Percentiles rank a stretch among this genome's conserved stretches.
Conservation (phyloP, 805 yeast genomes). For the Pichia pseudocactophila region DNA sequence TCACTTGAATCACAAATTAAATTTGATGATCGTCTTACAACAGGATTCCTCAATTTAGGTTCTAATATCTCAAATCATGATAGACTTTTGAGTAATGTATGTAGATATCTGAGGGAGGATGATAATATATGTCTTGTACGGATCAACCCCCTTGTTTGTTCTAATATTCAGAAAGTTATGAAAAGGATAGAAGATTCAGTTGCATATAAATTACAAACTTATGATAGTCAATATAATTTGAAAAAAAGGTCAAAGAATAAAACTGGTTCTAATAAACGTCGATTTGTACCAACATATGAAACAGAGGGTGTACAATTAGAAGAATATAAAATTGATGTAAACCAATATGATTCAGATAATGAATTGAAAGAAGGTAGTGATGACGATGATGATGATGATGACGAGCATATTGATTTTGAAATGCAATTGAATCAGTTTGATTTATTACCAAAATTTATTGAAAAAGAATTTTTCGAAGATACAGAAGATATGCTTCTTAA, state of each 20-base stretch:
- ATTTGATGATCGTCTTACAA: slow-evolving; percentile 25
- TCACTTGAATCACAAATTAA: slow-evolving; percentile 11
- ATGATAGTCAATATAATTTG: neutral
- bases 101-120: slow-evolving; percentile 15
- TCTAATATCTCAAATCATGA: slow-evolving; percentile 35
- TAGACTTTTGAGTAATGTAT: slow-evolving; percentile 25
- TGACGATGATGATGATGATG: slow-evolving; percentile 11
- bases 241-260: neutral
- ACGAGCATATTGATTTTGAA: slow-evolving; percentile 5
- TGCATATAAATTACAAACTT: slow-evolving; percentile 3
- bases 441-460: slow-evolving; percentile 5
- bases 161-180: slow-evolving; percentile 9
- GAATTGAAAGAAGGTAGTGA: slow-evolving; percentile 8
- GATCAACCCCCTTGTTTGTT: slow-evolving; percentile 12
- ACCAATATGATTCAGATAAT: slow-evolving; percentile 5
- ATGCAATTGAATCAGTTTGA: slow-evolving; percentile 4
- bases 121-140: slow-evolving; percentile 11
- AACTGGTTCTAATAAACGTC: neutral
- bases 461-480: slow-evolving; percentile 15
- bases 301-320: slow-evolving; percentile 7
- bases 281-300: neutral
- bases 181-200: slow-evolving; percentile 12
- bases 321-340: slow-evolving; percentile 5
- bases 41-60: slow-evolving; percentile 33
- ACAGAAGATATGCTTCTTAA: slow-evolving; percentile 19